phyloP scores from a whole-genome alignment of 805 yeast genomes.

The Metschnikowia lochheadii region DNA sequence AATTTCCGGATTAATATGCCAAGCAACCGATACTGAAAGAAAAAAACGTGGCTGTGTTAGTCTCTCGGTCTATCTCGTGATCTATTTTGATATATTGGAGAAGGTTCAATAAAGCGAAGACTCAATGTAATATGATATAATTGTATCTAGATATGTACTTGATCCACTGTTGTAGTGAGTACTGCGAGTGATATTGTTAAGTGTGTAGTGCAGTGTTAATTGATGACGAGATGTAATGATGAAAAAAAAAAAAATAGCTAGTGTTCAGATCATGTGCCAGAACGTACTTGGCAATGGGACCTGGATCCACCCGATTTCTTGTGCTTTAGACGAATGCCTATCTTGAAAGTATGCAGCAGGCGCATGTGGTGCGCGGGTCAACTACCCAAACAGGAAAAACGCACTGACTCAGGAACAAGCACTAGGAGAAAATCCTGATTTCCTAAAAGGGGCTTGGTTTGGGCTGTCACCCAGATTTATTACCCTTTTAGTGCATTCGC shows the following conservation, averaged over 20 bases:
- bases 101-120: no score
- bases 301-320: no score
- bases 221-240: no score
- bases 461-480: neutral
- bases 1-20: neutral
- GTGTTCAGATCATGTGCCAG: neutral
- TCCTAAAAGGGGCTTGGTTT: neutral
- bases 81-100: no score
- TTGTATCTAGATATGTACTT: no score
- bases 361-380: neutral
- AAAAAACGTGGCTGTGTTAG: no score
- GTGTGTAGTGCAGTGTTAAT: no score
- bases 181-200: no score
- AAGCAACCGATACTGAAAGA: neutral
- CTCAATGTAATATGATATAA: no score
- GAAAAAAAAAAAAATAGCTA: no score
- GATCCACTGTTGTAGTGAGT: no score
- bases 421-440: neutral
- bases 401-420: neutral
- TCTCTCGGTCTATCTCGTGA: no score
- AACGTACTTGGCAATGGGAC: neutral
- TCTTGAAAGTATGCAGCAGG: neutral
- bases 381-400: constrained; percentile 4
- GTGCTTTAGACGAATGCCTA: neutral
- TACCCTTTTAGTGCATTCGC: neutral